Percentiles rank a stretch among this genome's conserved stretches.
phyloP scores from a whole-genome alignment of 2,329 filamentous ascomycete genomes.

The Fusarium sterilihyphosum region DNA sequence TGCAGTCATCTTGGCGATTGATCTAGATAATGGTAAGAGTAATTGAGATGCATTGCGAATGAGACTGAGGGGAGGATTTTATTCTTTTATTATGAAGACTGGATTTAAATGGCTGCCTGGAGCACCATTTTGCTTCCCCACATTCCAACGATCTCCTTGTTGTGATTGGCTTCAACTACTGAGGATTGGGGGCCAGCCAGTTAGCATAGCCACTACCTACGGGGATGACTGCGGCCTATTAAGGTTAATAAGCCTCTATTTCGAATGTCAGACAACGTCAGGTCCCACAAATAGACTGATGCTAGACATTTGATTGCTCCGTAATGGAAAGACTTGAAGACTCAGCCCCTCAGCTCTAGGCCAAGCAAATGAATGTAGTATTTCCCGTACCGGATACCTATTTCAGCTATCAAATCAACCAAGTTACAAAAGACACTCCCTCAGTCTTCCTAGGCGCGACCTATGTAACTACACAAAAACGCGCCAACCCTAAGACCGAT shows the following conservation, averaged over 20 bases:
- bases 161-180: neutral
- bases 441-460: no score
- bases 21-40: neutral
- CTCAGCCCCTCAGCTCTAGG: neutral
- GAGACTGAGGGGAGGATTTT: no score
- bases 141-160: neutral
- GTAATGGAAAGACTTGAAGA: neutral
- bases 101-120: slow-evolving; percentile 14
- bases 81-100: neutral
- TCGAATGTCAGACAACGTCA: no score
- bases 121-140: neutral
- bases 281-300: no score
- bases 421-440: neutral
- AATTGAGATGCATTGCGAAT: neutral
- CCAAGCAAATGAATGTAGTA: neutral
- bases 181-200: neutral
- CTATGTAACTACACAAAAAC: neutral
- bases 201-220: no score
- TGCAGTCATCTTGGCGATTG: neutral
- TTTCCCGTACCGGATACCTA: fast-evolving
- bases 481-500: neutral
- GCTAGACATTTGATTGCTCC: neutral
- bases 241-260: no score
- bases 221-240: no score
- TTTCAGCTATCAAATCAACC: neutral